Conservation (phyloP, 306 rosid species). For the Pueraria montana region DNA sequence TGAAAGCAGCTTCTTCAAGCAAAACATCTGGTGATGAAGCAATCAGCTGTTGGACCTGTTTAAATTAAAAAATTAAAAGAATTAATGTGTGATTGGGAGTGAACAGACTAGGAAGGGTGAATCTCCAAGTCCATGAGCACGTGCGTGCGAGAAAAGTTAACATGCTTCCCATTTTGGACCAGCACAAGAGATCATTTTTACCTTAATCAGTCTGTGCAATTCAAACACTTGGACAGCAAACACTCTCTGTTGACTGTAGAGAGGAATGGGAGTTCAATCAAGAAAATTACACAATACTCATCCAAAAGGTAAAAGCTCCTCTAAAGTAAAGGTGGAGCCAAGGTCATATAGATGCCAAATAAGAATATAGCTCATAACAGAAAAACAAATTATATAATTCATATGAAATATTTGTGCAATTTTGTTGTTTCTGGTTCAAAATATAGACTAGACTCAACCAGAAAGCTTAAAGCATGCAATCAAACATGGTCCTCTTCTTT, state of each 20-base stretch:
- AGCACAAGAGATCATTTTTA: slow-evolving; percentile 45
- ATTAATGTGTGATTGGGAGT: background rate
- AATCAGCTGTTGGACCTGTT: slow-evolving; percentile 73
- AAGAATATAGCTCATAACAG: background rate
- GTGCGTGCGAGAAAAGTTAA: slow-evolving; percentile 6
- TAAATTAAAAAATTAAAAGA: slow-evolving; percentile 32
- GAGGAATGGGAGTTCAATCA: slow-evolving; percentile 64
- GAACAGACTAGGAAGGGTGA: slow-evolving; percentile 32
- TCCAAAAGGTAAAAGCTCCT: slow-evolving; percentile 13
- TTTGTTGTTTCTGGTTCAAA: background rate
- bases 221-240: slow-evolving; percentile 74
- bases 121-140: background rate
- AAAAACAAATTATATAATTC: background rate
- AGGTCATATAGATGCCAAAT: background rate
- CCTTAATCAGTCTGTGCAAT: slow-evolving; percentile 73
- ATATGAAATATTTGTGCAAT: background rate
- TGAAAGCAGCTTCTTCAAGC: slow-evolving; percentile 69
- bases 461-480: background rate
- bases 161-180: slow-evolving; percentile 27
- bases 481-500: background rate
- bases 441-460: background rate
- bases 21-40: slow-evolving; percentile 77
- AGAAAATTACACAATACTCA: slow-evolving; percentile 43
- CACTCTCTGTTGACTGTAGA: slow-evolving; percentile 77
- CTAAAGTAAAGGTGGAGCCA: slow-evolving; percentile 17